Evolutionary conservation across 2,329 filamentous ascomycete species (phyloP), one percentile per base, ranked within the genome.

Genomic region (Fulvia fulva): DNA sequence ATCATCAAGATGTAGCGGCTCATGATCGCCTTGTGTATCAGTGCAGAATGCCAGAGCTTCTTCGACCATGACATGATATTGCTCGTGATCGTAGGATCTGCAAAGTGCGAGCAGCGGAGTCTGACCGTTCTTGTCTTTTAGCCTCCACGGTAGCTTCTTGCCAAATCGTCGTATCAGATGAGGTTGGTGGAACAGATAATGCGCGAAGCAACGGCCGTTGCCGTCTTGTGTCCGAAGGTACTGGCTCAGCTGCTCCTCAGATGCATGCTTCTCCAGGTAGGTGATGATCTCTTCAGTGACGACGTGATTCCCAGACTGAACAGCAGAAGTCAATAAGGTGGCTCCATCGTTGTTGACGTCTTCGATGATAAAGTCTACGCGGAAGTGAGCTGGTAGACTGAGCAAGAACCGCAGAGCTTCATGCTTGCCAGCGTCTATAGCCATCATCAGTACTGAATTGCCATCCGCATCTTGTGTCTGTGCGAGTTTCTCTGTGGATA

Each of bases 91-190:
- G 70, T 99, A 99, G 0, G 91, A 97, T 66, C 94, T 86, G 73
- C 92, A 97, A 0, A 97, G 80, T 1, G 94, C 94, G 72, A 99
- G 97, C 8, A 99, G 78, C 1, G 94, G 95, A n/a, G 95, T 99
- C 74, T 97, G 94, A 0, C 94, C 94, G 70, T 97, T 97, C 72
- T 91, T 95, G 74, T 99, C 94, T 65, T 88, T 91, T 73, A 95
- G 85, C 58, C 86, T 84, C 94, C 94, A 99, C 8, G 91, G 89
- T 54, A 99, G 79, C 64, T 93, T 76, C 59, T 83, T 81, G 1
- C 91, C 92, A 60, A 97, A 87, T 55, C 83, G 82, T 46, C 80
- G 77, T 65, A 99, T 94, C 21, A 99, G 79, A 54, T 83, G 81
- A 1, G 94, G 94, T 8, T 90, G 87, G 69, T 96, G 89, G 76